Evolutionary conservation across 441 rosid species (phyloP).

Genomic region (Erodium texanum): DNA sequence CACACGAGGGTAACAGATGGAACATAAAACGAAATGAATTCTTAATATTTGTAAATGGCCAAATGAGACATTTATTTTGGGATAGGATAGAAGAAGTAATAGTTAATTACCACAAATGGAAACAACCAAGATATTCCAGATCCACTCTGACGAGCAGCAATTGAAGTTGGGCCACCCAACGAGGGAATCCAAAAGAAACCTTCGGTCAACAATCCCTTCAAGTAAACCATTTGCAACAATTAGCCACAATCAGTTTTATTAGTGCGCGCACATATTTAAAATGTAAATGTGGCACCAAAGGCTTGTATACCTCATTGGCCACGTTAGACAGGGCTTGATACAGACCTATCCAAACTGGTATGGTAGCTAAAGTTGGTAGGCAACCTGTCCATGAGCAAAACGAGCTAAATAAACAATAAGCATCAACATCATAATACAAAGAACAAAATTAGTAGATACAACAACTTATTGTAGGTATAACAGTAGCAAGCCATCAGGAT

Average conservation of each 20-base stretch:
- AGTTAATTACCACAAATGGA: slow-evolving; percentile 76
- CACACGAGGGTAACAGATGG: background rate
- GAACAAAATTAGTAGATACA: slow-evolving; percentile 1
- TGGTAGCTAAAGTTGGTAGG: slow-evolving; percentile 83
- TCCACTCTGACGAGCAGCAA: slow-evolving; percentile 96
- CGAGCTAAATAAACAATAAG: slow-evolving; percentile 4
- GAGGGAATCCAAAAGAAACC: slow-evolving; percentile 99
- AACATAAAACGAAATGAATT: background rate
- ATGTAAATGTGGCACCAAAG: slow-evolving; percentile 6
- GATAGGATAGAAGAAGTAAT: background rate
- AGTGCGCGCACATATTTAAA: background rate
- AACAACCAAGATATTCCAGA: slow-evolving; percentile 91
- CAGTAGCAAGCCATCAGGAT: background rate
- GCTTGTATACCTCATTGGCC: slow-evolving; percentile 72
- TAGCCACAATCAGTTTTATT: slow-evolving; percentile 11
- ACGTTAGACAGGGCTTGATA: slow-evolving; percentile 98
- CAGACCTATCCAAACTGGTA: slow-evolving; percentile 95
- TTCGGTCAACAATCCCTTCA: slow-evolving; percentile 76
- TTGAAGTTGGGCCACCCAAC: slow-evolving; percentile 83
- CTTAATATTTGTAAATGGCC: background rate
- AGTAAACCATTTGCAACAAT: slow-evolving; percentile 16
- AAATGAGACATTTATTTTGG: background rate
- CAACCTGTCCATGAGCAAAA: slow-evolving; percentile 44
- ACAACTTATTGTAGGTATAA: background rate
- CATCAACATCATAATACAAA: slow-evolving; percentile 16